A percentile compares a stretch with the other conserved stretches of the same genome.
Conservation (phyloP, 495 filamentous ascomycete species). For the Cairneyella variabilis region DNA sequence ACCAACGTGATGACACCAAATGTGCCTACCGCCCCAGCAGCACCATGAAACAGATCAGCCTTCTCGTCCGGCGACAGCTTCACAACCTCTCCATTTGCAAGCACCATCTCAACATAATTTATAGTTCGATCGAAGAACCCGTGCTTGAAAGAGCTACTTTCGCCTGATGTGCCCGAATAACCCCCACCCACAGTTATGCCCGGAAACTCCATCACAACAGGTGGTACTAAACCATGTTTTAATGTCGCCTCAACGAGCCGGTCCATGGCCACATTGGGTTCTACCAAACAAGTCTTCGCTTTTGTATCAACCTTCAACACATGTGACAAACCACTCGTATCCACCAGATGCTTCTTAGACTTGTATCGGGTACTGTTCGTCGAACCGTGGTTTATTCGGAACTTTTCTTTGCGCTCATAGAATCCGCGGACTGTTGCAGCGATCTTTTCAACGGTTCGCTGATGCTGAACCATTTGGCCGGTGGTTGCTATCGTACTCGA, state of each 20-base stretch:
- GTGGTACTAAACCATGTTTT: conserved; percentile 48
- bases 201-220: conserved; percentile 59
- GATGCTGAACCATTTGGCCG: conserved; percentile 40
- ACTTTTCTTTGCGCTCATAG: conserved; percentile 55
- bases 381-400: conserved; percentile 74
- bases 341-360: conserved; percentile 46
- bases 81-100: conserved; percentile 51
- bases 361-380: conserved; percentile 69
- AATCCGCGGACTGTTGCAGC: conserved; percentile 47
- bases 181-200: conserved; percentile 63
- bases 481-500: not conserved
- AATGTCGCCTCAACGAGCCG: conserved; percentile 50
- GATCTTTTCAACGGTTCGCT: conserved; percentile 38
- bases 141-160: conserved; percentile 54
- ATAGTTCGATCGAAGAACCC: conserved; percentile 58
- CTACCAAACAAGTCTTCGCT: conserved; percentile 45
- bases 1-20: conserved; percentile 53
- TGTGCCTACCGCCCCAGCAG: conserved; percentile 53
- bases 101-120: conserved; percentile 54
- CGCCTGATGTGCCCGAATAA: conserved; percentile 57
- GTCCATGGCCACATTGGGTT: conserved; percentile 67
- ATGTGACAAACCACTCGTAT: conserved; percentile 34
- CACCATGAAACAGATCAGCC: conserved; percentile 45
- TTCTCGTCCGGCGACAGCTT: conserved; percentile 32
- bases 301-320: conserved; percentile 42